These are phyloP conservation scores for Telopea speciosissima DNA, from an alignment of 177 flowering plant genomes.

Conservation along the genomic window DNA sequence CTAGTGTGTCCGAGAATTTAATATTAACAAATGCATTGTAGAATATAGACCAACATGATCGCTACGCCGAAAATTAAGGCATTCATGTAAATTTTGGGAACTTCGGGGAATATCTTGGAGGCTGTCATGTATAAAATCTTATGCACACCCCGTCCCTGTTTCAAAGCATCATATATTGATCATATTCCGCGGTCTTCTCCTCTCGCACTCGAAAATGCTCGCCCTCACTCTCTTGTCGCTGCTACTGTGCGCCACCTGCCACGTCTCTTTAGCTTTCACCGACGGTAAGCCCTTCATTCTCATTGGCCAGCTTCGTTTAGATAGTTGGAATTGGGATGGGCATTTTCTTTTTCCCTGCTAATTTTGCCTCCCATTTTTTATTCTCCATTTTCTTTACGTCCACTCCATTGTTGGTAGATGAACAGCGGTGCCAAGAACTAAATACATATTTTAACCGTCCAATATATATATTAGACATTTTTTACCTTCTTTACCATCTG, in stretches of 20 bases:
- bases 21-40: too few species aligned
- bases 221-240: conserved; percentile 20
- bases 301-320: too few species aligned
- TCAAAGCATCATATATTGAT: neutral
- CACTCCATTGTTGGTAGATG: too few species aligned
- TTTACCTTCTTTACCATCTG: too few species aligned
- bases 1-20: too few species aligned
- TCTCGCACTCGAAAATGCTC: conserved; percentile 9
- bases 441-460: too few species aligned
- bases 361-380: too few species aligned
- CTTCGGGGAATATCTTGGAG: neutral
- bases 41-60: neutral
- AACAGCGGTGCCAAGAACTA: too few species aligned
- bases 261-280: conserved; percentile 25
- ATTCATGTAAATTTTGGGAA: conserved; percentile 4
- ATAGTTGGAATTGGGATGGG: too few species aligned
- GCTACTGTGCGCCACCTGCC: conserved; percentile 35
- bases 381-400: too few species aligned
- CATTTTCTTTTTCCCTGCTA: neutral
- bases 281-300: conserved; percentile 34
- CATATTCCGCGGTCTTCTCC: too few species aligned
- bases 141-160: conserved; percentile 1
- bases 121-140: conserved; percentile 17
- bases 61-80: conserved; percentile 8
- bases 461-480: too few species aligned